Evolutionary conservation across 2,329 filamentous ascomycete genomes (phyloP), one percentile per base, ranked within the genome.

Genomic region (Colletotrichum kahawae): DNA sequence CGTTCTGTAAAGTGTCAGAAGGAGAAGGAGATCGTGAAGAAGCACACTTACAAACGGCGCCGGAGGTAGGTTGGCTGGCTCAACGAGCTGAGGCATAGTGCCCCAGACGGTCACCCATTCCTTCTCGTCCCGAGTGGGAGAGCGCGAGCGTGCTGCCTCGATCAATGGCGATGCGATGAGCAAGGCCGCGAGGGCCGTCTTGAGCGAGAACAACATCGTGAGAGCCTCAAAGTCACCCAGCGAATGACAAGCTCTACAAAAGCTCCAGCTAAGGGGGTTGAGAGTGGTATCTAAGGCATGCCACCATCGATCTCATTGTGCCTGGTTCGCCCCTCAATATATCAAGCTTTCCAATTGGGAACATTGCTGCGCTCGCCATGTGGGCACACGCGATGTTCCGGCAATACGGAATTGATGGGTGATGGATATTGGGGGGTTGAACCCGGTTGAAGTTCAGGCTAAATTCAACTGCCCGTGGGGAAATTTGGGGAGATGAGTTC

Each of bases 101-200:
- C 89, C 88, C 91, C 91, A 93, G 14, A 90, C 89, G 76, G 90
- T 88, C 16, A 92, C 86, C 91, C 92, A 93, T 76, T 90, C 88
- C 62, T 86, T 78, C 54, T 78, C 77, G n/a, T 77, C 77, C 13
- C 73, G 69, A 24, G 63, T 36, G 12, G 74, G 64, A 31, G 38
- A 70, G 18, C 66, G 59, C 36, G 65, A 66, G 31, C 65, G 70
- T 7, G 74, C 43, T 24, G 43, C 74, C 24, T 74, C 18, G n/a
- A 33, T 21, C 48, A 70, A 43, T n/a, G 70, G 65, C 6, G 65
- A 69, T 18, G 67, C 14, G 38, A 75, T 54, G 31, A 76, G 60
- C 27, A 76, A 48, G 65, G 70, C 74, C 65, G 74, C 18, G 27
- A 76, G 56, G 74, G 70, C 74, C 38, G 74, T 70, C 60, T 76